Evolutionary conservation across 2,329 filamentous ascomycete genomes (phyloP), one percentile per base, ranked within the genome.

Genomic region (Scytalidium sp.): DNA sequence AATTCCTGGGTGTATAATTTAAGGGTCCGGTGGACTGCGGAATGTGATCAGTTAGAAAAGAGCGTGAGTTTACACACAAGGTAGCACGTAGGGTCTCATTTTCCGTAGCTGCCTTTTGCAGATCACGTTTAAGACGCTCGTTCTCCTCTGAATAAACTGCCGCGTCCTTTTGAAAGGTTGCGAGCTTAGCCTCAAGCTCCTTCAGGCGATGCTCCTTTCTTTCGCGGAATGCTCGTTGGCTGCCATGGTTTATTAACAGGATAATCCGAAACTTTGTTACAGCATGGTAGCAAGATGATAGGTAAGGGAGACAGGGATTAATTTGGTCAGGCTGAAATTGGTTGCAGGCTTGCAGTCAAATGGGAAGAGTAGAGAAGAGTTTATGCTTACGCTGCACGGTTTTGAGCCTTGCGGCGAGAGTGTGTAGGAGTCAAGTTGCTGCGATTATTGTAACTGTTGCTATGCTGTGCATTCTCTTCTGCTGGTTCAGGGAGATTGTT

Each of bases 171-270:
- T 96, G 87, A 23, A 97, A 82, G 44, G 75, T 78, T 45, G 83
- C 85, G 23, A 97, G 83, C 67, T 96, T 94, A 50, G 84, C 81
- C 70, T 97, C 92, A 20, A 97, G 84, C 53, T 97, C 91, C 67
- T 92, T 92, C 55, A 97, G 91, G 63, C 96, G 92, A 50, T 85
- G 87, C 68, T 97, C 93, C 70, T 97, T 97, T 59, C 93, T 87
- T 70, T 97, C 93, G 53, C 93, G 90, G 69, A 97, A 97, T 25
- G 94, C 93, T 60, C 93, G 87, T 78, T 97, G 94, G 43, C 93
- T 97, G 49, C 40, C 39, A 41, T n/a, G 25, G 22, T 25, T 47
- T n/a, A 40, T 54, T 49, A 54, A 48, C 32, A 27, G 25, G 25
- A 27, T 7, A 13, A 27, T 27, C n/a, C n/a, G n/a, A n/a, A n/a